A percentile compares a stretch with the other conserved stretches of the same genome.
phyloP scores from a whole-genome alignment of 2,329 filamentous ascomycete genomes.

The Byssochlamys sp. region DNA sequence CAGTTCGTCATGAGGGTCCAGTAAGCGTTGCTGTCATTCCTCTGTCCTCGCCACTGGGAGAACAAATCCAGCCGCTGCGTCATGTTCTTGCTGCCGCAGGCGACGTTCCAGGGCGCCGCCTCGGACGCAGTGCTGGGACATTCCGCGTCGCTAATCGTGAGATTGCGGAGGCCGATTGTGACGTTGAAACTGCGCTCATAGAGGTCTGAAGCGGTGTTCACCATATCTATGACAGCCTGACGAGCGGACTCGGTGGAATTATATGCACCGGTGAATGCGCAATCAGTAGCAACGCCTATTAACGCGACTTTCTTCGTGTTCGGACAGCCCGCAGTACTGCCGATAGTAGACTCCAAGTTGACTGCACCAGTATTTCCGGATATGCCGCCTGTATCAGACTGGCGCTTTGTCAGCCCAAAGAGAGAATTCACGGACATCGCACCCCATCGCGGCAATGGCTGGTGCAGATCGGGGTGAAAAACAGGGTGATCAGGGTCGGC shows the following conservation, averaged over 20 bases:
- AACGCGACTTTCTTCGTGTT: slow-evolving; percentile 83
- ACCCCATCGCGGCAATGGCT: slow-evolving; percentile 47
- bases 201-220: slow-evolving; percentile 77
- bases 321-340: slow-evolving; percentile 73
- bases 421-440: slow-evolving; percentile 55
- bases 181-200: slow-evolving; percentile 94
- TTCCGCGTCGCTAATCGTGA: slow-evolving; percentile 64
- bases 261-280: slow-evolving; percentile 70
- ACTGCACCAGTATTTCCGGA: slow-evolving; percentile 69
- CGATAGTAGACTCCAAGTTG: slow-evolving; percentile 70
- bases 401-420: slow-evolving; percentile 54
- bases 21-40: slow-evolving; percentile 73
- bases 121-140: slow-evolving; percentile 62
- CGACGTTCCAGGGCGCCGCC: slow-evolving; percentile 73
- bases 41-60: slow-evolving; percentile 73
- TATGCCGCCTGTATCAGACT: slow-evolving; percentile 59
- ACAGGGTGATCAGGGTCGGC: slow-evolving; percentile 60
- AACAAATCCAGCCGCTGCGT: slow-evolving; percentile 75
- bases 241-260: slow-evolving; percentile 55
- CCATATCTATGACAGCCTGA: slow-evolving; percentile 66
- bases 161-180: slow-evolving; percentile 75
- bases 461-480: slow-evolving; percentile 43
- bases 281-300: slow-evolving; percentile 86
- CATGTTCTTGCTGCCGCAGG: slow-evolving; percentile 53
- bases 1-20: slow-evolving; percentile 85